Percentiles rank a stretch among this genome's conserved stretches.
Evolutionary conservation across 805 yeast species (phyloP).

Genomic region (Candida vartiovaarae): DNA sequence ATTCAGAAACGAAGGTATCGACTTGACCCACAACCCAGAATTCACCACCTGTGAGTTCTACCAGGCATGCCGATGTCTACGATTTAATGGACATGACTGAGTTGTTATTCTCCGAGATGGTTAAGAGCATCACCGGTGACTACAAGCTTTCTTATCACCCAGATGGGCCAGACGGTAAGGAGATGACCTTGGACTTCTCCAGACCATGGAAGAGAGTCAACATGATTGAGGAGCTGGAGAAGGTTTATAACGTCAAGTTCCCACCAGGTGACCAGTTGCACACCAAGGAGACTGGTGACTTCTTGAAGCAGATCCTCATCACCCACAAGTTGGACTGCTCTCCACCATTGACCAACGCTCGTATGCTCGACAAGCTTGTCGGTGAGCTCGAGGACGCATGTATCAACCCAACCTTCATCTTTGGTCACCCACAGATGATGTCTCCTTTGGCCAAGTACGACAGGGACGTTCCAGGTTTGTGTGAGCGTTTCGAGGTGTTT

Average conservation of each 20-base stretch:
- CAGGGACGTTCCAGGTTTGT: slow-evolving; percentile 85
- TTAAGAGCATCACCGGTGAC: slow-evolving; percentile 86
- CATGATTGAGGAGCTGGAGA: slow-evolving; percentile 95
- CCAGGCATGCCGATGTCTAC: slow-evolving; percentile 95
- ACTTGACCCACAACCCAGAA: slow-evolving; percentile 98
- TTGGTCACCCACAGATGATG: slow-evolving; percentile 99
- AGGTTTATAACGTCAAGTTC: slow-evolving; percentile 77
- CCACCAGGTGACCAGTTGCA: slow-evolving; percentile 95
- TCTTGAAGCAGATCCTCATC: slow-evolving; percentile 72
- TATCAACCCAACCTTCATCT: slow-evolving; percentile 95
- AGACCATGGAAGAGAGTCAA: slow-evolving; percentile 99
- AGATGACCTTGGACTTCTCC: slow-evolving; percentile 72
- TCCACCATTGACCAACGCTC: slow-evolving; percentile 90
- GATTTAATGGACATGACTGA: slow-evolving; percentile 94
- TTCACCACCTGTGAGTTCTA: slow-evolving; percentile 98
- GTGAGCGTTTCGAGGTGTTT: slow-evolving; percentile 97
- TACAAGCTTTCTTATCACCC: slow-evolving; percentile 88
- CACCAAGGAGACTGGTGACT: slow-evolving; percentile 87
- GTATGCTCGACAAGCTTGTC: slow-evolving; percentile 97
- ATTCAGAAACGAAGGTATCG: slow-evolving; percentile 98
- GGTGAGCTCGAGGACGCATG: slow-evolving; percentile 94
- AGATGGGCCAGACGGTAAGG: slow-evolving; percentile 83
- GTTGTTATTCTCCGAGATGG: slow-evolving; percentile 92
- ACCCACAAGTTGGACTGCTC: slow-evolving; percentile 83
- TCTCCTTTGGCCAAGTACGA: slow-evolving; percentile 97